Evolutionary conservation across 108 stramenopile species (phyloP).

Genomic region (Cyclotella cryptica): DNA sequence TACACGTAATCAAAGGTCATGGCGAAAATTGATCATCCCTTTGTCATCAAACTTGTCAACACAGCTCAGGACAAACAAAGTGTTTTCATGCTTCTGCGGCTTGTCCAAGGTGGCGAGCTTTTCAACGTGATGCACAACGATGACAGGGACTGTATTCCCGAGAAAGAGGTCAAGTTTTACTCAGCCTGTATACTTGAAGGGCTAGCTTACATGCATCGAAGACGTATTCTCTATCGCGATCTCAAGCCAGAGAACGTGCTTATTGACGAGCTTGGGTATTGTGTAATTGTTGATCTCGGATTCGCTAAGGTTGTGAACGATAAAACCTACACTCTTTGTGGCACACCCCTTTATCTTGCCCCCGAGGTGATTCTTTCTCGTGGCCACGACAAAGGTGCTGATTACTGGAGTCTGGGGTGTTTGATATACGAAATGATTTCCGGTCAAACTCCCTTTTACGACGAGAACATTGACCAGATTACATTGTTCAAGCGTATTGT

Average conservation of each 20-base stretch:
- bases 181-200: slow-evolving; percentile 71
- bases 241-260: slow-evolving; percentile 94
- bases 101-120: slow-evolving; percentile 90
- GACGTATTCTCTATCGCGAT: slow-evolving; percentile 82
- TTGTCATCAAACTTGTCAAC: slow-evolving; percentile 84
- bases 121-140: slow-evolving; percentile 71
- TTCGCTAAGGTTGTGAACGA: slow-evolving; percentile 86
- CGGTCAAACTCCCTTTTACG: slow-evolving; percentile 82
- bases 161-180: slow-evolving; percentile 72
- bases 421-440: slow-evolving; percentile 90
- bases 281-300: slow-evolving; percentile 91
- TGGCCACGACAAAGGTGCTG: slow-evolving; percentile 86
- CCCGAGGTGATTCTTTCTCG: slow-evolving; percentile 77
- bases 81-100: slow-evolving; percentile 66
- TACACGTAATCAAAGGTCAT: slow-evolving; percentile 61
- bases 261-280: slow-evolving; percentile 87
- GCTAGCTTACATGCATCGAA: slow-evolving; percentile 81
- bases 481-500: slow-evolving; percentile 86
- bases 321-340: slow-evolving; percentile 97
- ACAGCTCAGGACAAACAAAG: slow-evolving; percentile 81
- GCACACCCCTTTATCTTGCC: slow-evolving; percentile 93
- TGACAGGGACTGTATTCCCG: slow-evolving; percentile 57
- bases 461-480: slow-evolving; percentile 84
- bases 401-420: slow-evolving; percentile 90
- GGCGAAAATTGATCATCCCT: slow-evolving; percentile 83